Percentiles rank a stretch among this genome's conserved stretches.
phyloP scores from a whole-genome alignment of 306 rosid species.

The Medicago arabica region DNA sequence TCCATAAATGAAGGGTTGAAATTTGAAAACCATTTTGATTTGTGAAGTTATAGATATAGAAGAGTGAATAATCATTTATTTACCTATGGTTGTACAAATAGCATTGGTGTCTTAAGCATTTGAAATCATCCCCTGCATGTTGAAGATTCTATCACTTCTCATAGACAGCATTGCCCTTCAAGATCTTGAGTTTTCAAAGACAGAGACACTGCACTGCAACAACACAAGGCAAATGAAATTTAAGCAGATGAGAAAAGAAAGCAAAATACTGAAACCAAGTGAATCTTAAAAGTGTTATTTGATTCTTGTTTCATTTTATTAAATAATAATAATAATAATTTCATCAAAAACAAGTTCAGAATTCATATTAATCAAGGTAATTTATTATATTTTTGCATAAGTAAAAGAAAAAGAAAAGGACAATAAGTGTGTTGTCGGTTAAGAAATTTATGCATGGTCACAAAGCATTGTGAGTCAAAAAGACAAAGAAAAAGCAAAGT shows the following conservation, averaged over 20 bases:
- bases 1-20: not conserved
- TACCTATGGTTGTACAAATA: constrained; percentile 35
- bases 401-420: not conserved
- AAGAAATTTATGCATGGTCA: constrained; percentile 24
- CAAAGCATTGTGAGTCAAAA: not conserved
- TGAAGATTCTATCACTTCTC: not conserved
- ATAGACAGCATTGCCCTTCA: not conserved
- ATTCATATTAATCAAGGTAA: not conserved
- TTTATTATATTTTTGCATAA: not conserved
- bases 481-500: not conserved
- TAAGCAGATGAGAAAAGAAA: not conserved
- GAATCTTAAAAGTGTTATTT: constrained; percentile 41
- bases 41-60: not conserved
- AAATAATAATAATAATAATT: not conserved
- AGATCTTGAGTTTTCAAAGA: constrained; percentile 14
- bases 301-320: constrained; percentile 54
- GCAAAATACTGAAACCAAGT: constrained; percentile 26
- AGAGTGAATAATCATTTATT: not conserved
- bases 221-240: not conserved
- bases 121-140: not conserved
- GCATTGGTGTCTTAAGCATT: not conserved
- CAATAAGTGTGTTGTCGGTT: not conserved
- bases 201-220: not conserved
- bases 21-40: not conserved
- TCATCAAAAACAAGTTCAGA: constrained; percentile 10